These are phyloP conservation scores for Eucalyptus sideroxylon DNA, from an alignment of 345 rosid species.

Conservation along the genomic window DNA sequence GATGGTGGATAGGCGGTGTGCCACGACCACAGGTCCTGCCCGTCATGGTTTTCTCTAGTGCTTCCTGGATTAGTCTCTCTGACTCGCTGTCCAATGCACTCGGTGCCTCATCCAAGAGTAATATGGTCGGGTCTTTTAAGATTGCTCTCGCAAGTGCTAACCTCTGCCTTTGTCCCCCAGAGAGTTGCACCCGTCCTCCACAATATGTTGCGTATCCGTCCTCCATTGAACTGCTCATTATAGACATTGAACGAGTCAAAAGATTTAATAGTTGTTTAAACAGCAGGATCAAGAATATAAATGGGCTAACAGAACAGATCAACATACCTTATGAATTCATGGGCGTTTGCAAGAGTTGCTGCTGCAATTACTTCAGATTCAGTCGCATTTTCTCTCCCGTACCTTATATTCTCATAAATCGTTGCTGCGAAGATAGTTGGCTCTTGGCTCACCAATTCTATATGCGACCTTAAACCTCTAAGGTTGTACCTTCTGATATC, in stretches of 20 bases:
- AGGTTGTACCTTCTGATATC: slow-evolving; percentile 7
- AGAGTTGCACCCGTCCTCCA: slow-evolving; percentile 13
- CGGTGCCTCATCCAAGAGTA: slow-evolving; percentile 23
- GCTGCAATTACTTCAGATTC: slow-evolving; percentile 20
- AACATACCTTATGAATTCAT: not conserved
- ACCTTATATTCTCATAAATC: slow-evolving; percentile 1
- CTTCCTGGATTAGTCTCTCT: slow-evolving; percentile 16
- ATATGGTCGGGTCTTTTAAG: slow-evolving; percentile 11
- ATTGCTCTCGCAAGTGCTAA: slow-evolving; percentile 24
- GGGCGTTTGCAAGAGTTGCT: slow-evolving; percentile 25
- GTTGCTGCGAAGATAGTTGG: slow-evolving; percentile 10
- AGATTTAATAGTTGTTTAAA: not conserved
- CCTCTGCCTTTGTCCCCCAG: slow-evolving; percentile 34
- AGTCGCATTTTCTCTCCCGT: slow-evolving; percentile 9
- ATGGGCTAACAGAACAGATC: not conserved
- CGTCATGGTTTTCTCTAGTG: slow-evolving; percentile 7
- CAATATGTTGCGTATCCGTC: slow-evolving; percentile 4
- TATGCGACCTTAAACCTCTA: slow-evolving; percentile 4
- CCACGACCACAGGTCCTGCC: slow-evolving; percentile 15
- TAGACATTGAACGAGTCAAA: not conserved
- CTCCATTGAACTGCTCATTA: not conserved
- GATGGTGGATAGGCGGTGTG: slow-evolving; percentile 10
- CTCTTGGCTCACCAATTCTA: slow-evolving; percentile 10
- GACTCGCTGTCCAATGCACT: slow-evolving; percentile 21
- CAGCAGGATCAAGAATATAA: not conserved